Conservation (phyloP, 2,329 filamentous ascomycete species). For the Trichoderma sp. region DNA sequence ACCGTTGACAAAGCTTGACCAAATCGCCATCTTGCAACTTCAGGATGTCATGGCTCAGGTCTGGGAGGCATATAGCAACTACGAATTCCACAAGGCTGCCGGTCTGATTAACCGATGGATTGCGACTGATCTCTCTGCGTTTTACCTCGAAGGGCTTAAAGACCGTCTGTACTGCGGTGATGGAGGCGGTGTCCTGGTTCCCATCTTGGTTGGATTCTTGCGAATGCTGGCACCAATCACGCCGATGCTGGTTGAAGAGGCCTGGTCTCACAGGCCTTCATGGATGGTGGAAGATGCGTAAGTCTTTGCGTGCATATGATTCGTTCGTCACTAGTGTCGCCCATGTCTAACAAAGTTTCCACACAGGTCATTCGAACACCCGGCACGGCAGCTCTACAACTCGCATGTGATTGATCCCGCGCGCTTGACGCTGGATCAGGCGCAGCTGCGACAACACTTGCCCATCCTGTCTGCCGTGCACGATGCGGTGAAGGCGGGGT, state of each 20-base stretch:
- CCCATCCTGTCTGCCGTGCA: constrained; percentile 57
- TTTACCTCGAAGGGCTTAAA: constrained; percentile 92
- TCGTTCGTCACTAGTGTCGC: not conserved
- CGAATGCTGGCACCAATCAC: constrained; percentile 80
- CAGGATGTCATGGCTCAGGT: constrained; percentile 65
- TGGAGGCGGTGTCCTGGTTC: constrained; percentile 62
- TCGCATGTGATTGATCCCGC: constrained; percentile 44
- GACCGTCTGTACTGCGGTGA: constrained; percentile 87
- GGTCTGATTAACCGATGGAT: constrained; percentile 78
- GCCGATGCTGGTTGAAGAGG: constrained; percentile 83
- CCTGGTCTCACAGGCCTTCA: constrained; percentile 74
- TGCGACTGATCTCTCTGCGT: constrained; percentile 79
- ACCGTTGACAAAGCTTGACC: constrained; percentile 63
- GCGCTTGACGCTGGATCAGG: constrained; percentile 42
- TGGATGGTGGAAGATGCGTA: constrained; percentile 57
- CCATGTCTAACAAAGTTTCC: constrained; percentile 23
- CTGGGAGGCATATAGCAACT: constrained; percentile 63
- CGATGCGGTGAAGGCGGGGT: constrained; percentile 69
- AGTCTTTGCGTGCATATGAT: constrained; percentile 29
- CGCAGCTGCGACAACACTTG: constrained; percentile 44
- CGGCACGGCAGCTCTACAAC: constrained; percentile 50
- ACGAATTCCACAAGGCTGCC: constrained; percentile 81
- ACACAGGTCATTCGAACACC: constrained; percentile 36
- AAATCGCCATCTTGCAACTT: constrained; percentile 77
- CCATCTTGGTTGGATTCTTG: constrained; percentile 71